Percentiles rank a stretch among this genome's conserved stretches.
phyloP scores from a whole-genome alignment of 1,284 basidiomycete species.

The Ceratobasidium sp. region DNA sequence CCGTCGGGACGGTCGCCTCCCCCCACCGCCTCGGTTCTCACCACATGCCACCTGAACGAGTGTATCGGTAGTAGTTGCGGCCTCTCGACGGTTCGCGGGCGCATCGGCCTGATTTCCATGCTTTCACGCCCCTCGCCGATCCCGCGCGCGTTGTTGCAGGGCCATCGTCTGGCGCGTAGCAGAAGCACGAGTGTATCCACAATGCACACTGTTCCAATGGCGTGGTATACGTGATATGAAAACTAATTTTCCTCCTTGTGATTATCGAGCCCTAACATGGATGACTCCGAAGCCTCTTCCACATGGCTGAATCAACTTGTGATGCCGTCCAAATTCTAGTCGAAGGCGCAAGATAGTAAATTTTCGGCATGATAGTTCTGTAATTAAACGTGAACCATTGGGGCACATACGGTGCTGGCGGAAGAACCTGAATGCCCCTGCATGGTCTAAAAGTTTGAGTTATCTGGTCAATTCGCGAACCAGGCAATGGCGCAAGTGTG shows the following conservation, averaged over 20 bases:
- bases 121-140: slow-evolving; percentile 3
- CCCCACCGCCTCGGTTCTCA: slow-evolving; percentile 13
- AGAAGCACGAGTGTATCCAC: not conserved
- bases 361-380: not conserved
- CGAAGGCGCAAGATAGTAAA: not conserved
- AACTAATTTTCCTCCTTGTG: not conserved
- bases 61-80: too few species aligned
- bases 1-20: slow-evolving; percentile 16
- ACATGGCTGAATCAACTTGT: not conserved
- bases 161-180: not conserved
- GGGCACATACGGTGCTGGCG: not conserved
- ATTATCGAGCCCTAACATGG: slow-evolving; percentile 3
- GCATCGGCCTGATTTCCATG: not conserved
- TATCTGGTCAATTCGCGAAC: too few species aligned
- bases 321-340: slow-evolving; percentile 1
- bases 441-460: too few species aligned
- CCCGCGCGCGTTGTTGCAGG: not conserved
- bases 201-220: not conserved
- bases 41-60: slow-evolving; percentile 19
- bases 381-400: slow-evolving; percentile 4
- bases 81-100: not conserved
- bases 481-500: too few species aligned
- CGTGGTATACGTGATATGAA: not conserved
- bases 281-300: slow-evolving; percentile 3
- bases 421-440: not conserved